Base-by-base conservation (phyloP, 2,329 filamentous ascomycete genomes). In the Fusarium redolens region DNA sequence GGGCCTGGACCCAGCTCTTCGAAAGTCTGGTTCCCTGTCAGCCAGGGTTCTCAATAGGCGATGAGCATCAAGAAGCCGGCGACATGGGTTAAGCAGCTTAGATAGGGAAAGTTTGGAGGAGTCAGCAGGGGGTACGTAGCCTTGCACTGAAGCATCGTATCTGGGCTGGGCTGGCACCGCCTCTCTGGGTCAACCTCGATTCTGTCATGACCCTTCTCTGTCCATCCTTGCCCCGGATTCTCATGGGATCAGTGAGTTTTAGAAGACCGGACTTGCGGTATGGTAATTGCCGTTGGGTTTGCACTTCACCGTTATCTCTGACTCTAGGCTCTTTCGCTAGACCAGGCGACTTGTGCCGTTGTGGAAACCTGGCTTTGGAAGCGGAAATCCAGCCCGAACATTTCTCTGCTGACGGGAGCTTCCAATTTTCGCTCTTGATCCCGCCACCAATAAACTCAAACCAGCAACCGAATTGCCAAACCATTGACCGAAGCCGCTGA, bases 51-150 rank as follows among this genome's bases (percentile, higher is more conserved):
- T 52, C 35, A 41, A 38, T 57, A 73, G 67, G 58, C 71, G 68
- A 57, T 54, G 30, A 43, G 61, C 47, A 58, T 47, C 35, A 4
- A 55, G 65, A 59, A 62, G 70, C 57, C 70, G 62, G 54, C 31
- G 68, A 59, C 60, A 62, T 69, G 71, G 68, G 28, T 40, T 52
- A 4, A 43, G 18, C 38, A 56, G 37, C 63, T 50, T 43, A 57
- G 54, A 33, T 61, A 20, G 43, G 45, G 52, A 60, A 54, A 43
- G 62, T 54, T 73, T 62, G 61, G 61, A 64, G 50, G 63, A 64
- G 60, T 62, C 69, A 66, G 65, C 72, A 77, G 71, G 69, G 71
- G 57, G 37, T 69, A 72, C 69, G 64, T 68, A 71, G 60, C 73
- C 71, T 68, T 69, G 63, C 63, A 61, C 65, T 65, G 48, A 47